Evolutionary conservation across 2,329 filamentous ascomycete genomes (phyloP).

Genomic region (Calonectria leucothoes): DNA sequence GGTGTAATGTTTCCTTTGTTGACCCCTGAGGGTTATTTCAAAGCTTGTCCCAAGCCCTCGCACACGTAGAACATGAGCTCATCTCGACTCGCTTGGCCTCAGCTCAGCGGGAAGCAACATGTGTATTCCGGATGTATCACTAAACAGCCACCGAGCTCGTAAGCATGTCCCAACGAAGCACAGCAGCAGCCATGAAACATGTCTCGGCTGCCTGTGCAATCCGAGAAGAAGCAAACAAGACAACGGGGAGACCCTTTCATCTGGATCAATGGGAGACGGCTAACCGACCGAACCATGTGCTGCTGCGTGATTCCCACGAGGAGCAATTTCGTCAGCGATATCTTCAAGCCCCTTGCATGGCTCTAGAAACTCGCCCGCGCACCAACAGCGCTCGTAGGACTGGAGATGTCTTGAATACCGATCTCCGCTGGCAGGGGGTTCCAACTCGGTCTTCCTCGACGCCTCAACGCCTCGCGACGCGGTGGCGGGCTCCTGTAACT

Average conservation of each 20-base stretch:
- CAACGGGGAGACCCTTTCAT: slow-evolving; percentile 1
- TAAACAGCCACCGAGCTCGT: background rate
- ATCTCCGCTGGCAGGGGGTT: slow-evolving; percentile 14
- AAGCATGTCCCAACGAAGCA: slow-evolving; percentile 1
- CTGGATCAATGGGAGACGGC: slow-evolving; percentile 16
- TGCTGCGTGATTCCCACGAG: slow-evolving; percentile 15
- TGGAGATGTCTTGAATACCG: background rate
- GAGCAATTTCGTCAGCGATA: background rate
- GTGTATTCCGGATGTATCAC: slow-evolving; percentile 18
- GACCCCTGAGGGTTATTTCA: slow-evolving; percentile 9
- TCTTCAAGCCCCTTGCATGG: slow-evolving; percentile 4
- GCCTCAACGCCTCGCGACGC: slow-evolving; percentile 4
- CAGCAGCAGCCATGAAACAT: slow-evolving; percentile 24
- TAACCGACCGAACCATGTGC: slow-evolving; percentile 5
- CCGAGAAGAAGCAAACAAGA: background rate
- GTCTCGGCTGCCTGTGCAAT: slow-evolving; percentile 19
- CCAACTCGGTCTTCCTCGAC: slow-evolving; percentile 8
- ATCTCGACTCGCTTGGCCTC: slow-evolving; percentile 26
- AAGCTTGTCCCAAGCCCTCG: background rate
- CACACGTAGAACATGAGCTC: slow-evolving; percentile 26
- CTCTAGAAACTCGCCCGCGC: background rate
- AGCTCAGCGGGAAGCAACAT: slow-evolving; percentile 6
- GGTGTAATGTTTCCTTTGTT: background rate
- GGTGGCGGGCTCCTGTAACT: slow-evolving; percentile 14
- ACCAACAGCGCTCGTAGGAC: background rate